These are phyloP conservation scores for Capsicum pubescens DNA, from an alignment of 257 asterid genomes.

Conservation along the genomic window DNA sequence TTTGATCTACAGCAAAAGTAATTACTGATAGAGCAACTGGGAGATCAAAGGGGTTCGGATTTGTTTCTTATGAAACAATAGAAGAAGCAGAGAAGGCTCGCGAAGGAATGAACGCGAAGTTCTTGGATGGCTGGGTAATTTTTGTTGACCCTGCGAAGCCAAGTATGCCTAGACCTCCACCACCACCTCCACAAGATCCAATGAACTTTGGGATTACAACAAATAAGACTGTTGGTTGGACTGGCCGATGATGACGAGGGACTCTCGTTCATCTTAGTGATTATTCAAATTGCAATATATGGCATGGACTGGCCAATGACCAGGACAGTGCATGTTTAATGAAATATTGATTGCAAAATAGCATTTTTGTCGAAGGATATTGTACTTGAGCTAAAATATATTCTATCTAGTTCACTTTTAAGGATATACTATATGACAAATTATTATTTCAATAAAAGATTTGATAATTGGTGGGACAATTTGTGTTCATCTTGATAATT, in stretches of 20 bases:
- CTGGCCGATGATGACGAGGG: conserved; percentile 44
- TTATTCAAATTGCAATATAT: neutral
- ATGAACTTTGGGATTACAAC: conserved; percentile 59
- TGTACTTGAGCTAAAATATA: neutral
- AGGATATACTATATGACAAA: no score
- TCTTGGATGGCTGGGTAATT: conserved; percentile 94
- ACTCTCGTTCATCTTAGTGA: neutral
- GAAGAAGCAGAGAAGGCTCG: conserved; percentile 96
- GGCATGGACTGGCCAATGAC: neutral
- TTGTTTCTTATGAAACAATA: conserved; percentile 69
- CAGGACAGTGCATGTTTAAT: neutral
- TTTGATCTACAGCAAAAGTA: conserved; percentile 67
- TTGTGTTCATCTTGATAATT: no score
- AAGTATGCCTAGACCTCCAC: conserved; percentile 61
- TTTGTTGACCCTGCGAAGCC: conserved; percentile 96
- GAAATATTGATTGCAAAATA: neutral
- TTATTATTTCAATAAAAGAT: neutral
- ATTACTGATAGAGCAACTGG: conserved; percentile 79
- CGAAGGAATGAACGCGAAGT: conserved; percentile 85
- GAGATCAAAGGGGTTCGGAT: conserved; percentile 91
- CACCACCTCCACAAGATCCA: conserved; percentile 49
- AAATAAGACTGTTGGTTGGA: conserved; percentile 91
- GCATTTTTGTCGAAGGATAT: neutral
- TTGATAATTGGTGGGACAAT: no score
- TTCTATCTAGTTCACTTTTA: neutral